Base-by-base conservation (phyloP, 2,329 filamentous ascomycete genomes). In the Fusarium anguioides region DNA sequence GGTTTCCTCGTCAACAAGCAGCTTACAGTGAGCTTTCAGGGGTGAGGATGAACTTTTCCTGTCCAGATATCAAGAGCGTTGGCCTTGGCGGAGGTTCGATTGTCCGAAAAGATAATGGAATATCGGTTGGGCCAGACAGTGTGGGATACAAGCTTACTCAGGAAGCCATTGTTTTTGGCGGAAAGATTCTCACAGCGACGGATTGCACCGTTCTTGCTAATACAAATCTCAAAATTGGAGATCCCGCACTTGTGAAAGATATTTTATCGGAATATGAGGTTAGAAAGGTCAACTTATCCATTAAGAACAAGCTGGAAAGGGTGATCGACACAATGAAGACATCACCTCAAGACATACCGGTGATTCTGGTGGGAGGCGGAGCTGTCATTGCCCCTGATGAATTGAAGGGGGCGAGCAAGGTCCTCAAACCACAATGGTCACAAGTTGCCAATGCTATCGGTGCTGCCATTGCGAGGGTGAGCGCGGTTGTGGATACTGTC, bases 361-460 rank as follows among this genome's bases (percentile, higher is more conserved):
- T 90, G 0, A 74, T 90, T 1, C 82, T 90, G 1, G 88, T 91
- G 0, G 88, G 88, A 9, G 88, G 88, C 0, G 88, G 88, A 6
- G 86, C 87, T 2, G 79, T 89, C 11, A 81, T 90, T 40, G 83
- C 85, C 0, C 87, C 86, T 0, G 79, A 85, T 33, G 74, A 81
- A n/a, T 77, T 90, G 1, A 77, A 78, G 29, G 87, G 87, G 2
- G 87, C 86, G 10, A 86, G 84, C 60, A 79, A 76, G 29, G 84
- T 89, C 2, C 75, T 88, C 41, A 87, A 84, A 64, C 86, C 86
- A 0, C 77, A 81, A 37, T 88, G 82, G 78, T 84, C 86, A 3
- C 83, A 82, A 5, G 86, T 90, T 3, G 88, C 88, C 10, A 90
- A 90, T 69, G 88, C 88, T 0, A 87, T 90, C 11, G 88, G 88